Evolutionary conservation across 345 rosid genomes (phyloP), one percentile per base, ranked within the genome.

Genomic region (Microcos paniculata): DNA sequence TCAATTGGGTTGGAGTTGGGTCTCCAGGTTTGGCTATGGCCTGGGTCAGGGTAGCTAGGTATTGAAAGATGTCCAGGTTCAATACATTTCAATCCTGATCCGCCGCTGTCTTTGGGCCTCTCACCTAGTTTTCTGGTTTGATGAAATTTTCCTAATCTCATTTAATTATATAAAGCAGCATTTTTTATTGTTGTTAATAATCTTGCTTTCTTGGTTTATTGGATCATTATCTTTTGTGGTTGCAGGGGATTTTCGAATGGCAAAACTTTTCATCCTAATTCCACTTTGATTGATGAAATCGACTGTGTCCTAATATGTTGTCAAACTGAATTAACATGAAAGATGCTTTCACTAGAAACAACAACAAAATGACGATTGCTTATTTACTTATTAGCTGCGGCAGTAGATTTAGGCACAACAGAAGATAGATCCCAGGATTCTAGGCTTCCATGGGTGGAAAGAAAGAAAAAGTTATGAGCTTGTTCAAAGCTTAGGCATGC

Each of bases 401-500:
- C 69, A 63, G 30, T n/a, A 12, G 45, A 38, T 65, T 65, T 23
- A 4, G 18, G 33, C 43, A 42, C 51, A 42, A 11, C 8, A 26
- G 8, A 57, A 26, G 31, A n/a, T 16, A n/a, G 13, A 68, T 8
- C 9, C 58, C 43, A 19, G 14, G 26, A 6, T 69, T 68, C 57
- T 4, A 28, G n/a, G 62, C 62, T 26, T 6, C 62, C 19, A 58
- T 14, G 38, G 35, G 35, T n/a, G n/a, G n/a, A n/a, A n/a, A n/a
- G 24, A 24, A 1, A 35, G 38, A 35, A 35, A 58, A 26, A 58
- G 19, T 3, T 35, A 30, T 26, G 9, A 43, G 52, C 68, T 63
- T 53, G 21, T 48, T 90, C 82, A 93, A 66, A 91, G 93, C 83
- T 73, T 87, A 57, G 97, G 83, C 26, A 72, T 31, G 33, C 66